Percentiles rank a stretch among this genome's conserved stretches.
Evolutionary conservation across 306 rosid genomes (phyloP).

Genomic region (Quercus glauca): DNA sequence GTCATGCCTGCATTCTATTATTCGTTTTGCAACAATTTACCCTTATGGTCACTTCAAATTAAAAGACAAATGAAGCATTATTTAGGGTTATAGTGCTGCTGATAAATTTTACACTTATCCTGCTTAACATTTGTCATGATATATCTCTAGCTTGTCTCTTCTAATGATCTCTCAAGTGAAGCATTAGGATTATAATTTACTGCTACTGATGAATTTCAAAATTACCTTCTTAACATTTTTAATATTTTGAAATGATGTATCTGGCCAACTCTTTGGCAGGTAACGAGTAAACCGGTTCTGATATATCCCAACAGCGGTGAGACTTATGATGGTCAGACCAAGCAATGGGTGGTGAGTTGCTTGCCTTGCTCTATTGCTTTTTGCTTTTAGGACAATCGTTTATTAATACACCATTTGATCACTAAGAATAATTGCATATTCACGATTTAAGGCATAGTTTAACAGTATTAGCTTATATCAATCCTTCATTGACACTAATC

Average conservation of each 20-base stretch:
- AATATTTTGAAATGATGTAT: background rate
- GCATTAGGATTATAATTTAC: background rate
- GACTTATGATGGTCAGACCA: conserved; percentile 57
- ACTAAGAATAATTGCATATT: background rate
- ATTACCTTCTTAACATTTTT: background rate
- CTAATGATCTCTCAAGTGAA: background rate
- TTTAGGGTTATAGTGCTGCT: too few relatives aligned
- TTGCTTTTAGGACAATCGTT: background rate
- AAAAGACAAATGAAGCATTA: too few relatives aligned
- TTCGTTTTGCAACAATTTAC: too few relatives aligned
- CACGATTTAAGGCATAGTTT: background rate
- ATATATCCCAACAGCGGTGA: conserved; percentile 94
- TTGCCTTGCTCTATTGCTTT: background rate
- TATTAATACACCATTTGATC: background rate
- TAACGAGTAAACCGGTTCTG: conserved; percentile 61
- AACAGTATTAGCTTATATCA: background rate
- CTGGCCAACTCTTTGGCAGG: conserved; percentile 41
- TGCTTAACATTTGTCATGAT: background rate
- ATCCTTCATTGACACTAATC: background rate
- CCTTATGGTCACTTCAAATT: too few relatives aligned
- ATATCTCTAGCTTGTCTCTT: background rate
- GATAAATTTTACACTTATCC: too few relatives aligned
- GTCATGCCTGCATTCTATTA: too few relatives aligned
- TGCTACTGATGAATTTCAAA: background rate
- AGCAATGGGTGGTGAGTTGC: conserved; percentile 73